Conservation (phyloP, 257 asterid species). For the Fraxinus americana region DNA sequence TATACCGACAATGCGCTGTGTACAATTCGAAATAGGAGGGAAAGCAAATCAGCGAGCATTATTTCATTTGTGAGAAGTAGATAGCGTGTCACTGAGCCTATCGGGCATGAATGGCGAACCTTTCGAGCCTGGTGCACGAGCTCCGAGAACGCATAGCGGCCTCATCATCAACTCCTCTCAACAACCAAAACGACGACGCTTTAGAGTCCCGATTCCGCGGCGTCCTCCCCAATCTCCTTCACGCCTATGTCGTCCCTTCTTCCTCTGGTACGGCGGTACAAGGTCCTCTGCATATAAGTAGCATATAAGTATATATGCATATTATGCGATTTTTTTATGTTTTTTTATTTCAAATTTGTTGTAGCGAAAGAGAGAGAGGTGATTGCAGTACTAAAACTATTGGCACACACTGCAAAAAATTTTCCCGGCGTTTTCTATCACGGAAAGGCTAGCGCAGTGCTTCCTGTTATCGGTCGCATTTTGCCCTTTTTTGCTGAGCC, state of each 20-base stretch:
- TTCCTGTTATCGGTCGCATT: constrained; percentile 77
- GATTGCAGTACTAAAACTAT: constrained; percentile 66
- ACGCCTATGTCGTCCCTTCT: constrained; percentile 67
- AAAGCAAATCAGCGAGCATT: background rate
- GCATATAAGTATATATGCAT: no score
- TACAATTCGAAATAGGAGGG: constrained; percentile 27
- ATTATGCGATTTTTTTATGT: background rate
- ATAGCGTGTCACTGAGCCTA: background rate
- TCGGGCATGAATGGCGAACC: constrained; percentile 57
- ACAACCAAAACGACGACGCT: constrained; percentile 67
- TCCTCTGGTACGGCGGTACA: constrained; percentile 46
- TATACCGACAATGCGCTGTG: background rate
- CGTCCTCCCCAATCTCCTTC: constrained; percentile 82
- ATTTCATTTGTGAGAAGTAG: background rate
- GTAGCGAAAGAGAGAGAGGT: constrained; percentile 83
- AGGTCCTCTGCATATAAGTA: background rate
- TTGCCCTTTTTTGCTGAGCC: constrained; percentile 75
- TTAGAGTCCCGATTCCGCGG: constrained; percentile 82
- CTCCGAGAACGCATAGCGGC: constrained; percentile 86
- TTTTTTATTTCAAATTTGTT: background rate
- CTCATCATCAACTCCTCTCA: constrained; percentile 66
- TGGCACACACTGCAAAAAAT: constrained; percentile 72
- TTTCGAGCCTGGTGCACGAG: constrained; percentile 81
- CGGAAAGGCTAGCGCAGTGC: constrained; percentile 71
- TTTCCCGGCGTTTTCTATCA: constrained; percentile 81